phyloP scores from a whole-genome alignment of 306 rosid species.

The Comarum palustre region DNA sequence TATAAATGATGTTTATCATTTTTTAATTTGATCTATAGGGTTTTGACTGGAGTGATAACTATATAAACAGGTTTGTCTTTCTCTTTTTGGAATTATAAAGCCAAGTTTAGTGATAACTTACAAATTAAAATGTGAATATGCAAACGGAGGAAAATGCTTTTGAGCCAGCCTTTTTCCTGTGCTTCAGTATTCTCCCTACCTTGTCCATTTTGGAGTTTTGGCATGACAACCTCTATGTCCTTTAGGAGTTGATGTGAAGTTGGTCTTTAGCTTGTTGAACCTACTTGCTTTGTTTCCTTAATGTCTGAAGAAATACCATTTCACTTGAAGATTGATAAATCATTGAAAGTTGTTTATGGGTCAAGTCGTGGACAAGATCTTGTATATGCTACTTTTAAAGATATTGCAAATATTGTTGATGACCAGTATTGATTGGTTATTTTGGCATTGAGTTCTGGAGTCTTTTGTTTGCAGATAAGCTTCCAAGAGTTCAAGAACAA shows the following conservation, averaged over 20 bases:
- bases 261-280: not conserved
- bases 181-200: not conserved
- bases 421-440: not conserved
- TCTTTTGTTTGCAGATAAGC: constrained; percentile 69
- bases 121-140: not conserved
- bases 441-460: constrained; percentile 17
- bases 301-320: not conserved
- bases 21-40: not conserved
- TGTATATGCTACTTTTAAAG: too few species aligned
- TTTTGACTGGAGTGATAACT: not conserved
- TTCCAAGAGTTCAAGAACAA: constrained; percentile 93
- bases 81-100: not conserved
- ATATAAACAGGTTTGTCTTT: too few species aligned
- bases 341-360: not conserved
- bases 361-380: not conserved
- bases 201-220: not conserved
- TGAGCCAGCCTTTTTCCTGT: not conserved
- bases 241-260: not conserved
- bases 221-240: not conserved
- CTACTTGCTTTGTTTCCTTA: not conserved
- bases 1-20: not conserved
- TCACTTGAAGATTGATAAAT: not conserved
- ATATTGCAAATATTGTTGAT: not conserved
- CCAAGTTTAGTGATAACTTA: not conserved
- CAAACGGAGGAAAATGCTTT: not conserved